phyloP scores from a whole-genome alignment of 176 grass and related monocot species.

The Aegilops bicornis region DNA sequence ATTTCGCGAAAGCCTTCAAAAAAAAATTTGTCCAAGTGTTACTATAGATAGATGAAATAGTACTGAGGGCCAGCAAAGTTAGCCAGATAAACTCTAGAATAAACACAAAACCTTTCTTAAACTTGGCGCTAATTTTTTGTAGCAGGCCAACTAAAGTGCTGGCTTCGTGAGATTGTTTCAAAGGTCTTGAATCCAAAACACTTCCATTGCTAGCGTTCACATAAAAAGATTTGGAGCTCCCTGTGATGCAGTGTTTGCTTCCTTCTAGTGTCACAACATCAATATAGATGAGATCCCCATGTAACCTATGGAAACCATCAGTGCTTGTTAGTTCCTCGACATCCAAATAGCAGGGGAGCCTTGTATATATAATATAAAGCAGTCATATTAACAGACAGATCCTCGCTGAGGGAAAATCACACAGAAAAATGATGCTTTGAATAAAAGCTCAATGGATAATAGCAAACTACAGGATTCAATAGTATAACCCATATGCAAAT shows the following conservation, averaged over 20 bases:
- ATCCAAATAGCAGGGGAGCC: neutral
- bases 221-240: slow-evolving; percentile 89
- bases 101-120: slow-evolving; percentile 83
- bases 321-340: slow-evolving; percentile 13
- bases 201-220: slow-evolving; percentile 69
- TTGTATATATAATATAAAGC: neutral
- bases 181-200: slow-evolving; percentile 74
- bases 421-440: neutral
- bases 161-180: slow-evolving; percentile 71
- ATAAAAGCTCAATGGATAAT: neutral
- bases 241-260: slow-evolving; percentile 87
- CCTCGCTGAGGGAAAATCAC: neutral
- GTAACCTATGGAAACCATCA: slow-evolving; percentile 54
- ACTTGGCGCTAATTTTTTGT: slow-evolving; percentile 91
- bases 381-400: slow-evolving; percentile 9
- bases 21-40: slow-evolving; percentile 29
- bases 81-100: neutral
- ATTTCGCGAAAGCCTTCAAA: slow-evolving; percentile 82
- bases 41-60: slow-evolving; percentile 11
- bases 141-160: slow-evolving; percentile 76
- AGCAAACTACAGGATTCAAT: neutral
- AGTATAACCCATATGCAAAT: slow-evolving; percentile 3
- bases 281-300: slow-evolving; percentile 96
- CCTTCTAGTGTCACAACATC: slow-evolving; percentile 88
- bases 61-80: neutral